Conservation (phyloP, 768 basidiomycete species). For the Clitopilus passeckerianus region DNA sequence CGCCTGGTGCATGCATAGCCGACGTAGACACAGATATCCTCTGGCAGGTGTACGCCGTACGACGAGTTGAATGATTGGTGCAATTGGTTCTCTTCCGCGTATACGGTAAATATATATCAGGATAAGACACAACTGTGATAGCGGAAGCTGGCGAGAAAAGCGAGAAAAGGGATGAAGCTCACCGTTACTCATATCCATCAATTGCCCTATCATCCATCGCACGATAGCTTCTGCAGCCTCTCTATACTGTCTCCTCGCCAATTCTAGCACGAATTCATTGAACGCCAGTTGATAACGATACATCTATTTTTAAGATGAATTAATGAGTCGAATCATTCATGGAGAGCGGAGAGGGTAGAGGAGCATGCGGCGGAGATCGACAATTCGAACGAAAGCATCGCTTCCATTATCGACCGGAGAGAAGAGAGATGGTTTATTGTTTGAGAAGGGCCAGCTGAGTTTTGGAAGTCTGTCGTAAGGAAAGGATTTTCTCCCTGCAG, state of each 20-base stretch:
- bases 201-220: slow-evolving; percentile 56
- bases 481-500: slow-evolving; percentile 45
- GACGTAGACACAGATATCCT: slow-evolving; percentile 76
- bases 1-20: slow-evolving; percentile 71
- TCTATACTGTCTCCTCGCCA: slow-evolving; percentile 64
- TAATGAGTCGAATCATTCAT: slow-evolving; percentile 57
- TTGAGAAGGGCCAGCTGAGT: slow-evolving; percentile 46
- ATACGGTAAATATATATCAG: no score
- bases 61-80: slow-evolving; percentile 68
- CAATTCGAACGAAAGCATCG: slow-evolving; percentile 63
- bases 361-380: slow-evolving; percentile 31
- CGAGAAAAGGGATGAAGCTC: slow-evolving; percentile 6
- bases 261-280: slow-evolving; percentile 68
- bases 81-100: slow-evolving; percentile 59
- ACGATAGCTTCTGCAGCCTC: slow-evolving; percentile 65
- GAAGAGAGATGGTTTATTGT: slow-evolving; percentile 68
- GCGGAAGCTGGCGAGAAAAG: slow-evolving; percentile 2
- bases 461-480: slow-evolving; percentile 36
- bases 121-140: background rate
- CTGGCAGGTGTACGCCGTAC: slow-evolving; percentile 69
- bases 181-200: slow-evolving; percentile 69
- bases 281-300: slow-evolving; percentile 69
- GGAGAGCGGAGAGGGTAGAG: slow-evolving; percentile 49
- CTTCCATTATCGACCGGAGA: slow-evolving; percentile 75
- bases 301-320: slow-evolving; percentile 63